Percentiles rank a stretch among this genome's conserved stretches.
Conservation (phyloP, 2,329 filamentous ascomycete species). For the Nigrograna mackinnonii region DNA sequence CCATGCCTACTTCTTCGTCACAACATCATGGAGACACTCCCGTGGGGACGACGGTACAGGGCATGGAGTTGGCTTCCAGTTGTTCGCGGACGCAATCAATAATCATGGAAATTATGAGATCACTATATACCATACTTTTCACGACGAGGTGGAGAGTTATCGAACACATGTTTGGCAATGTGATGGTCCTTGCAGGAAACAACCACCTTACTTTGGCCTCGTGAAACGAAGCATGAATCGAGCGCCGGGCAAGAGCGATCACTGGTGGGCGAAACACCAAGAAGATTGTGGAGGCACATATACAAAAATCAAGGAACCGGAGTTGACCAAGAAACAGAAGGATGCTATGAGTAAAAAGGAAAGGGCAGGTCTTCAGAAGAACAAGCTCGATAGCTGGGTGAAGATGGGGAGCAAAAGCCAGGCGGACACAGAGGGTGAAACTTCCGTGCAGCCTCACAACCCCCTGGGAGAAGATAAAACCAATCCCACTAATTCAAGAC, state of each 20-base stretch:
- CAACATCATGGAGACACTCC: conserved; percentile 46
- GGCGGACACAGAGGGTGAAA: conserved; percentile 13
- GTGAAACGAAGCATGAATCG: conserved; percentile 53
- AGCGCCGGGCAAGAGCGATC: conserved; percentile 45
- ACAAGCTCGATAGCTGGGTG: conserved; percentile 49
- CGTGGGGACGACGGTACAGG: conserved; percentile 48
- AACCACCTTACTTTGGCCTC: conserved; percentile 47
- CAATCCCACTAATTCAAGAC: conserved; percentile 2
- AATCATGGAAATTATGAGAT: conserved; percentile 46
- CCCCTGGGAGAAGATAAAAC: conserved; percentile 13
- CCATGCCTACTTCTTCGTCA: conserved; percentile 52
- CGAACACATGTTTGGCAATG: conserved; percentile 51
- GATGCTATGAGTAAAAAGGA: conserved; percentile 42
- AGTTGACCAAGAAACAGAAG: conserved; percentile 45
- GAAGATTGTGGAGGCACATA: conserved; percentile 47
- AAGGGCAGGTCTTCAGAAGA: conserved; percentile 47
- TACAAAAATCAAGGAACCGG: conserved; percentile 46
- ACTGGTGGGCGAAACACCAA: conserved; percentile 46
- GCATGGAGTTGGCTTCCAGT: conserved; percentile 47
- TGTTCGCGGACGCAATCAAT: conserved; percentile 50
- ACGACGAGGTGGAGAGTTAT: conserved; percentile 51
- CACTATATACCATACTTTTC: conserved; percentile 49
- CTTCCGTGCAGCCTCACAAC: conserved; percentile 8
- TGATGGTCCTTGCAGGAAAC: conserved; percentile 42
- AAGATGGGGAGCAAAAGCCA: conserved; percentile 15